Percentiles rank a stretch among this genome's conserved stretches.
Conservation (phyloP, 2,329 filamentous ascomycete genomes). For the Metarhizium guizhouense region DNA sequence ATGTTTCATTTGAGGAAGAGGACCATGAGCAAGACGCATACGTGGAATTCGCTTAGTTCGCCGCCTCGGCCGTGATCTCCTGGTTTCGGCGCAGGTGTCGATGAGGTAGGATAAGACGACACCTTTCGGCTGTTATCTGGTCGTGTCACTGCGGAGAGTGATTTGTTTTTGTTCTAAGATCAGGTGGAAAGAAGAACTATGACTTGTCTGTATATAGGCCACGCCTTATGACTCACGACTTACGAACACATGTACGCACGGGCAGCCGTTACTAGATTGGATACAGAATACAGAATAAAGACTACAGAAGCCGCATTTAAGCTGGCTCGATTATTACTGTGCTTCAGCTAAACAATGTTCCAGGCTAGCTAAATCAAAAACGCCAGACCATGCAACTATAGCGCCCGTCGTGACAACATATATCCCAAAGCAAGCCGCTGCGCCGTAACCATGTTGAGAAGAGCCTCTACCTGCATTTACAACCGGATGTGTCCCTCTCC, state of each 20-base stretch:
- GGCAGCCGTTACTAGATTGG: not conserved
- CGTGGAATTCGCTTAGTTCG: conserved; percentile 36
- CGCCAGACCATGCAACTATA: not conserved
- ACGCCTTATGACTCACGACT: conserved; percentile 5
- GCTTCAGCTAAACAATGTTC: not conserved
- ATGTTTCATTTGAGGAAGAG: conserved; percentile 46
- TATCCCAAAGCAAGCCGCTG: not conserved
- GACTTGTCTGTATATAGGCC: not conserved
- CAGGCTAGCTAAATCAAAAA: not conserved
- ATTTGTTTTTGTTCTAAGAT: too few relatives aligned
- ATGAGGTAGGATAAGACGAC: not conserved
- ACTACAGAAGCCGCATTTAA: not conserved
- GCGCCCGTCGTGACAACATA: not conserved
- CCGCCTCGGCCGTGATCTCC: conserved; percentile 14
- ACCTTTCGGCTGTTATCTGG: not conserved
- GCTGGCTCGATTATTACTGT: not conserved
- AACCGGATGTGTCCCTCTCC: conserved; percentile 23
- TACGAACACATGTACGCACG: not conserved
- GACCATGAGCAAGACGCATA: conserved; percentile 47
- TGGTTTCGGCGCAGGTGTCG: not conserved
- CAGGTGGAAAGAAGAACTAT: not conserved
- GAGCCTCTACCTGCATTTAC: not conserved
- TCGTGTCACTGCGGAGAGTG: not conserved
- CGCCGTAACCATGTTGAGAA: not conserved
- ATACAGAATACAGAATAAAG: not conserved